Evolutionary conservation across 148 eudicot genomes (phyloP).

Genomic region (Cornus kousa): DNA sequence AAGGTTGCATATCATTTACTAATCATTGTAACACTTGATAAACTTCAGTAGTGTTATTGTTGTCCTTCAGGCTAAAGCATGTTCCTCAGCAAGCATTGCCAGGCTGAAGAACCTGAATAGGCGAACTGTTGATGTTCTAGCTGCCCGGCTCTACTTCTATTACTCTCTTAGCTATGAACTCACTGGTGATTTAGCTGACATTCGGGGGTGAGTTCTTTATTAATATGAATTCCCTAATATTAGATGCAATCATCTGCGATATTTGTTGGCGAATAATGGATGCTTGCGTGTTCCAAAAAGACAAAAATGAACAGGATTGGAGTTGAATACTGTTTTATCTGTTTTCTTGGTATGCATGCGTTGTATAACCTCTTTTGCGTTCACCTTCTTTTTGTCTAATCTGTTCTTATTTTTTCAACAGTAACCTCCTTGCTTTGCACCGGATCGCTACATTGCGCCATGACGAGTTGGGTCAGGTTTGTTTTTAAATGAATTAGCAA

Average conservation of each 20-base stretch:
- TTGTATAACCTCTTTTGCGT: not conserved
- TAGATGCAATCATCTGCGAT: not conserved
- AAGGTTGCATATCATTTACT: not conserved
- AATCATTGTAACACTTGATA: not conserved
- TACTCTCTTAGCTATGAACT: slow-evolving; percentile 85
- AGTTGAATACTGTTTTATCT: not conserved
- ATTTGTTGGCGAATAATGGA: not conserved
- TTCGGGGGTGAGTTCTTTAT: slow-evolving; percentile 65
- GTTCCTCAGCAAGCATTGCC: slow-evolving; percentile 83
- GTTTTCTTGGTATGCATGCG: not conserved
- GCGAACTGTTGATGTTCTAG: slow-evolving; percentile 80
- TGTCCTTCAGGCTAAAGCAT: slow-evolving; percentile 69
- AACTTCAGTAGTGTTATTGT: slow-evolving; percentile 9
- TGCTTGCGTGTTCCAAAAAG: not conserved
- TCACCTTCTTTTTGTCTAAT: slow-evolving; percentile 5
- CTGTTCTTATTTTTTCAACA: slow-evolving; percentile 24
- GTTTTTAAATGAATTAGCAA: slow-evolving; percentile 17
- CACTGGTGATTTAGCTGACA: slow-evolving; percentile 78
- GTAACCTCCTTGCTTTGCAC: slow-evolving; percentile 88
- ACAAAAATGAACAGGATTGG: not conserved
- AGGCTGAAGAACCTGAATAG: slow-evolving; percentile 79
- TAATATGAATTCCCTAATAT: not conserved
- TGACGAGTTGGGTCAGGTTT: slow-evolving; percentile 98
- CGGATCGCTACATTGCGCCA: slow-evolving; percentile 87
- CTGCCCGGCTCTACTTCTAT: slow-evolving; percentile 78